Evolutionary conservation across 78 protist species (phyloP).

Genomic region (Dictyostelium purpureum): DNA sequence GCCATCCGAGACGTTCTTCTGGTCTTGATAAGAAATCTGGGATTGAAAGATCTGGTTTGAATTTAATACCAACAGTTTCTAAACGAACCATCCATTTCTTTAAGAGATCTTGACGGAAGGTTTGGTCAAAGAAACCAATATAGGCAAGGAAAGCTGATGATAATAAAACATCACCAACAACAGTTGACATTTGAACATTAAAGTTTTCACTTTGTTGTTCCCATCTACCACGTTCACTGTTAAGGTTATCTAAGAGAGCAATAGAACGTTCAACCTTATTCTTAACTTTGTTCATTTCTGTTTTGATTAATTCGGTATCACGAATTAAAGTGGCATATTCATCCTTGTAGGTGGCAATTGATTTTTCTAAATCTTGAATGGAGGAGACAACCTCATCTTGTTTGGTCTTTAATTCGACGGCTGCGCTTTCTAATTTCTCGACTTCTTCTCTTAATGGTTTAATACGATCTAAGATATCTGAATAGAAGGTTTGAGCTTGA

Average conservation of each 20-base stretch:
- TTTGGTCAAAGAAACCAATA: slow-evolving; percentile 92
- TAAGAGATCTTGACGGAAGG: slow-evolving; percentile 70
- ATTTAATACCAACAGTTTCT: slow-evolving; percentile 43
- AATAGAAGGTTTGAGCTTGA: slow-evolving; percentile 86
- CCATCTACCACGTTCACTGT: slow-evolving; percentile 94
- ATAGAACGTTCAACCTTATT: slow-evolving; percentile 88
- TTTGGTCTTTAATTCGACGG: slow-evolving; percentile 65
- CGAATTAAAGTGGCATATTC: slow-evolving; percentile 90
- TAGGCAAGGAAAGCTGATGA: slow-evolving; percentile 96
- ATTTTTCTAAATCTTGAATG: slow-evolving; percentile 72
- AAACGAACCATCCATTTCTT: slow-evolving; percentile 85
- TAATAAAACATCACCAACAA: slow-evolving; percentile 94
- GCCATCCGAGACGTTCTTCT: slow-evolving; percentile 86
- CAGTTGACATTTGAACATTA: slow-evolving; percentile 85
- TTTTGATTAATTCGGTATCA: slow-evolving; percentile 84
- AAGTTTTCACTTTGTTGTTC: slow-evolving; percentile 73
- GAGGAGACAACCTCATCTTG: slow-evolving; percentile 65
- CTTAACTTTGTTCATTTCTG: slow-evolving; percentile 80
- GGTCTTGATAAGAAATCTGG: slow-evolving; percentile 91
- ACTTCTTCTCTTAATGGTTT: slow-evolving; percentile 92
- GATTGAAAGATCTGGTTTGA: slow-evolving; percentile 76
- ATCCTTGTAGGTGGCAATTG: slow-evolving; percentile 80
- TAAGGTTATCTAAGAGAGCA: slow-evolving; percentile 83
- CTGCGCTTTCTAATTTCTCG: slow-evolving; percentile 76
- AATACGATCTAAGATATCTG: slow-evolving; percentile 88